Percentiles rank a stretch among this genome's conserved stretches.
Evolutionary conservation across 2,329 filamentous ascomycete species (phyloP).

Genomic region (Magnaporthiopsis incrustans): DNA sequence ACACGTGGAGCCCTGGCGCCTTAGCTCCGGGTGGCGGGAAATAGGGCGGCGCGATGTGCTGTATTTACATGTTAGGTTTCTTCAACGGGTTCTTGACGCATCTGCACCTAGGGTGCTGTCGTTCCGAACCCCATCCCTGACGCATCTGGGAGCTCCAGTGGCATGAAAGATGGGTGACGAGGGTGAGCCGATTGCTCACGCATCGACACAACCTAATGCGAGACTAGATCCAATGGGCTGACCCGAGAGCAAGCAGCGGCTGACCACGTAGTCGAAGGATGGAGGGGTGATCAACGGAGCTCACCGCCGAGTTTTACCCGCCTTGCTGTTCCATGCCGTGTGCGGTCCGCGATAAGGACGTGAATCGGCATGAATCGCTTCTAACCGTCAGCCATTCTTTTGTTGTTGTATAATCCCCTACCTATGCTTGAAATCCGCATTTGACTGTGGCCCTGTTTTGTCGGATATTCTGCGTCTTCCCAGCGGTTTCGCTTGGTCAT

Average conservation of each 20-base stretch:
- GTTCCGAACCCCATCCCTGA: too few species aligned
- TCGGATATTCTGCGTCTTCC: neutral
- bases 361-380: neutral
- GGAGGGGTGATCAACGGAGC: slow-evolving; percentile 28
- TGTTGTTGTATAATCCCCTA: too few species aligned
- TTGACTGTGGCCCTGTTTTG: neutral
- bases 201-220: neutral
- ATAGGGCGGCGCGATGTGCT: slow-evolving; percentile 1
- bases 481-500: neutral
- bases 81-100: slow-evolving; percentile 19
- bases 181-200: neutral
- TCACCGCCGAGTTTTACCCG: slow-evolving; percentile 17
- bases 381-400: neutral
- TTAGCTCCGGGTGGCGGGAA: neutral
- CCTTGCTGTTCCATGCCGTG: neutral
- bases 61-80: slow-evolving; percentile 7
- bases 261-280: slow-evolving; percentile 38
- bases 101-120: too few species aligned
- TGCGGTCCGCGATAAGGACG: neutral
- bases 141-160: neutral
- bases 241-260: slow-evolving; percentile 38
- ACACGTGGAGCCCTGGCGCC: slow-evolving; percentile 2
- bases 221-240: neutral
- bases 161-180: neutral
- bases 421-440: neutral